Conservation (phyloP, 352 stramenopile genomes). For the Thraustochytrium sp. region DNA sequence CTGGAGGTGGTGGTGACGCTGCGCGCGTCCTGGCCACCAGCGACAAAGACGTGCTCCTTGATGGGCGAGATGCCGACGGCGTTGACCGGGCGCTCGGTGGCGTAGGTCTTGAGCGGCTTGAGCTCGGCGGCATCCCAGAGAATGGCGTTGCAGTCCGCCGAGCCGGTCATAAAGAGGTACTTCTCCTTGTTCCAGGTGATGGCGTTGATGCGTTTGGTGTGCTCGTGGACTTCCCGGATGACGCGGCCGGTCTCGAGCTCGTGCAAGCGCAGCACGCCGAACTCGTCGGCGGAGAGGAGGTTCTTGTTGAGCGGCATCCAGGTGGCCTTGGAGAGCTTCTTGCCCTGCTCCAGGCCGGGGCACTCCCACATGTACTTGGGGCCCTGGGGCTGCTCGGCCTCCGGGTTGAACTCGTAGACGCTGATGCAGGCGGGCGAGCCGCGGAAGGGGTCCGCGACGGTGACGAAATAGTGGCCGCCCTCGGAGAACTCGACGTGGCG, state of each 20-base stretch:
- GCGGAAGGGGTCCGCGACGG: slow-evolving; percentile 69
- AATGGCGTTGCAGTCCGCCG: slow-evolving; percentile 94
- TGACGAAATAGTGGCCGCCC: slow-evolving; percentile 59
- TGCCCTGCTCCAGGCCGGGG: slow-evolving; percentile 48
- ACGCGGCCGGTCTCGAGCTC: slow-evolving; percentile 39
- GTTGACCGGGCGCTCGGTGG: slow-evolving; percentile 96
- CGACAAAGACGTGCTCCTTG: slow-evolving; percentile 87
- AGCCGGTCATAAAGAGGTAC: slow-evolving; percentile 92
- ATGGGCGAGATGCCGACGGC: slow-evolving; percentile 92
- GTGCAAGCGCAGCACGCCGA: slow-evolving; percentile 23
- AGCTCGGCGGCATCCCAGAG: slow-evolving; percentile 85
- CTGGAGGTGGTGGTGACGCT: slow-evolving; percentile 85
- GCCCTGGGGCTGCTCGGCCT: slow-evolving; percentile 54
- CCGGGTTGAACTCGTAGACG: slow-evolving; percentile 68
- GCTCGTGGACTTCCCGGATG: slow-evolving; percentile 55
- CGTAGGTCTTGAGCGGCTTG: slow-evolving; percentile 94
- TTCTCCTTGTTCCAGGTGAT: slow-evolving; percentile 93
- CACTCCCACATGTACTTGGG: slow-evolving; percentile 43
- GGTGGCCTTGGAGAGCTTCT: slow-evolving; percentile 69
- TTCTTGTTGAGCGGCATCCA: slow-evolving; percentile 72
- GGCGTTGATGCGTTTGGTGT: slow-evolving; percentile 93
- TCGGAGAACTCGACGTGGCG: slow-evolving; percentile 76
- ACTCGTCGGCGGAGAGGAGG: slow-evolving; percentile 31
- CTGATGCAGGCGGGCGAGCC: slow-evolving; percentile 67
- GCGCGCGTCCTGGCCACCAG: slow-evolving; percentile 97